These are phyloP conservation scores for Crassisporium funariophilum DNA, from an alignment of 768 basidiomycete species.

Conservation along the genomic window DNA sequence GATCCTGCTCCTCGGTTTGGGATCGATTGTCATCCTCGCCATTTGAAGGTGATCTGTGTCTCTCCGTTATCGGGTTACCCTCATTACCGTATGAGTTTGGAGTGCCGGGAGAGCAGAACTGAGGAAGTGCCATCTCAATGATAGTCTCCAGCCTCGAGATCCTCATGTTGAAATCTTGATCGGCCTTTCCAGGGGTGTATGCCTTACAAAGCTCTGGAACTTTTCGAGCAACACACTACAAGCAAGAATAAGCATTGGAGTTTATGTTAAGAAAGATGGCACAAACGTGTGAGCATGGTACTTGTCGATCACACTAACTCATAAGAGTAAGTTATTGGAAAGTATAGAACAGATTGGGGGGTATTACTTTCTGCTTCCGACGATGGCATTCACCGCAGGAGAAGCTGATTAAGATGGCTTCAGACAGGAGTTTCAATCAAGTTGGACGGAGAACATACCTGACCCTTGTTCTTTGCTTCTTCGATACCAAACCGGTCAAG, in stretches of 20 bases:
- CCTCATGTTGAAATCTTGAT: slow-evolving; percentile 78
- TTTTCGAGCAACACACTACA: slow-evolving; percentile 79
- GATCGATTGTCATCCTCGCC: slow-evolving; percentile 70
- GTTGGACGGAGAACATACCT: slow-evolving; percentile 49
- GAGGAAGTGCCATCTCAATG: slow-evolving; percentile 77
- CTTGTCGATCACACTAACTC: slow-evolving; percentile 78
- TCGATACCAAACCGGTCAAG: slow-evolving; percentile 41
- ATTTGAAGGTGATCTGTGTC: slow-evolving; percentile 51
- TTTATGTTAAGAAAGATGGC: slow-evolving; percentile 10
- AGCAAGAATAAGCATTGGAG: slow-evolving; percentile 19
- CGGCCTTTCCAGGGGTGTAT: slow-evolving; percentile 84
- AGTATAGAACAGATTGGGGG: slow-evolving; percentile 3
- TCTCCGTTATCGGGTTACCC: slow-evolving; percentile 29
- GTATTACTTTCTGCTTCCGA: slow-evolving; percentile 78
- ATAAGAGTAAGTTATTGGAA: slow-evolving; percentile 7
- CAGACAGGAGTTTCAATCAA: slow-evolving; percentile 11
- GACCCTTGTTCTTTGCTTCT: slow-evolving; percentile 76
- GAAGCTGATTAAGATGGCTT: slow-evolving; percentile 48
- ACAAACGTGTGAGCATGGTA: slow-evolving; percentile 82
- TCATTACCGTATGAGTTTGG: slow-evolving; percentile 35
- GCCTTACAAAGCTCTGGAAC: slow-evolving; percentile 88
- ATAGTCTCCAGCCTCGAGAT: slow-evolving; percentile 80
- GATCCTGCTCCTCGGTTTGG: slow-evolving; percentile 77
- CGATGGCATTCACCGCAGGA: slow-evolving; percentile 89
- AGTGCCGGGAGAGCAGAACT: slow-evolving; percentile 55